Evolutionary conservation across 257 asterid species (phyloP), one percentile per base, ranked within the genome.

Genomic region (Plantago elongata): DNA sequence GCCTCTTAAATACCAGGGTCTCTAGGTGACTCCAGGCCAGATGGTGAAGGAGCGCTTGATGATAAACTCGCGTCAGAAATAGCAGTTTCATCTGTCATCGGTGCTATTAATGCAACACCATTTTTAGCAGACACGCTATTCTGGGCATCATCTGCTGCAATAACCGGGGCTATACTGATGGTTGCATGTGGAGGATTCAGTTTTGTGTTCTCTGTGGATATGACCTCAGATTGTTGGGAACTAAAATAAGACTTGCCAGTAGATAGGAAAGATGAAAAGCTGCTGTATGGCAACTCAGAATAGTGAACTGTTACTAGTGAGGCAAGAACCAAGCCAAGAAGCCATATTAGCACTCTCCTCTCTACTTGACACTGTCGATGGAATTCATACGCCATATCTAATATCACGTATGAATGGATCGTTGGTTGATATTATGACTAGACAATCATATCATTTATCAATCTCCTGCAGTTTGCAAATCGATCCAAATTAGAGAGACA

Each of bases 241-340:
- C 58, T 57, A 54, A 66, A 73, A 48, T 51, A 51, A 49, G 72
- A 29, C 61, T 62, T 69, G 13, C 65, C 68, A 50, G 66, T 44
- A 40, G 79, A 68, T 29, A 78, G 57, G 22, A 78, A 63, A 45
- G 78, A 71, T 7, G 73, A 69, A 37, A 78, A 34, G 45, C 71
- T 70, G 48, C 51, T 72, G 64, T 77, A 79, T 0, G 95, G 89
- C 60, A 75, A 64, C 64, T 81, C 83, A 48, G 82, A 75, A 66
- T 70, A 75, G 59, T 88, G 86, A 67, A 80, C 51, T 51, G 78
- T 11, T 38, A 83, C 15, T 22, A 82, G 52, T 6, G 86, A 77
- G 40, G 68, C 83, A 55, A 85, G 72, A 1, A 80, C 58, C 6
- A 77, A 34, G 30, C 77, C 80, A 13, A 82, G 64, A 50, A 78